Base-by-base conservation (phyloP, 805 yeast species). In the Starmerella apicola region DNA sequence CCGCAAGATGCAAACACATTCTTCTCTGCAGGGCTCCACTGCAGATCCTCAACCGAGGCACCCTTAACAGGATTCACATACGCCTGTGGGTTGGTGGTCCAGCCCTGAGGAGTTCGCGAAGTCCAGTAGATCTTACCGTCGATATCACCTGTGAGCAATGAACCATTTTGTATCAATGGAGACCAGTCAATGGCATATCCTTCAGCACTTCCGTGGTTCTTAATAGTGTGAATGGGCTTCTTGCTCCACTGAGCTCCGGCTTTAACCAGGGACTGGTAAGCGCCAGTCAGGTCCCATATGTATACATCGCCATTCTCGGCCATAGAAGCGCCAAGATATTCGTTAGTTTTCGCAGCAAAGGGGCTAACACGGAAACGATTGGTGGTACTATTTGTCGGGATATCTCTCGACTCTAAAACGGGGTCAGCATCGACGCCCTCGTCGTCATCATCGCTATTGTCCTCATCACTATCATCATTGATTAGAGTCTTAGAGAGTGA, bases 171-270 rank as follows among this genome's bases (percentile, higher is more conserved):
- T 44, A 76, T 72, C 48, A 80, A 64, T 32, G 96, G 95, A 1
- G 94, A 82, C 98, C 98, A 91, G 61, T 88, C 98, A 33, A 91
- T 60, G 13, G 95, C 98, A 55, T 84, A 91, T 26, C 98, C 97
- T 64, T 91, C 98, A n/a, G 82, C 94, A 50, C 79, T 78, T 19
- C 96, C 96, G 58, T 91, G 98, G 48, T 64, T 70, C 54, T 73
- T 73, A 44, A 91, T 67, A 5, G 94, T 84, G 62, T 85, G 86
- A 9, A 76, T 56, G 16, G 97, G 95, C 58, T 77, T 73, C 57
- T 80, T 83, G 37, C 93, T 81, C 48, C 88, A 74, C 51, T 71
- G 67, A 52, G 69, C 78, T 5, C 97, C 97, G 3, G 97, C 95
- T 6, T 80, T 71, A 54, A 82, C 91, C 51, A 91, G 81, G 4